Percentiles rank a stretch among this genome's conserved stretches.
Conservation (phyloP, 108 stramenopile genomes). For the Pseudonitzschia delicatissima region DNA sequence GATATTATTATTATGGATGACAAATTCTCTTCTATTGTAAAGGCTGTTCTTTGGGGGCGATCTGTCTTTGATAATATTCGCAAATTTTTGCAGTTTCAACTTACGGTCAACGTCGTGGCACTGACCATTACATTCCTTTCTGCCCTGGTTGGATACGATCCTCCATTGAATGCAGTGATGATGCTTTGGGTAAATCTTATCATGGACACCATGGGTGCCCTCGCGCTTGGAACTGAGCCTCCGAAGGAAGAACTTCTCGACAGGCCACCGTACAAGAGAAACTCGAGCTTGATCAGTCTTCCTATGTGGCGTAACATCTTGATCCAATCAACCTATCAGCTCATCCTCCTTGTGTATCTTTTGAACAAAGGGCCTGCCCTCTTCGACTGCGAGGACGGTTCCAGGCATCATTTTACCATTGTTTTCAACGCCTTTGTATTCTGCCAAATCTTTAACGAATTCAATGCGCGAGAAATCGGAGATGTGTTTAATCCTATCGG, state of each 20-base stretch:
- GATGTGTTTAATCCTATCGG: slow-evolving; percentile 60
- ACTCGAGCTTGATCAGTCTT: slow-evolving; percentile 71
- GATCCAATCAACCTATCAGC: slow-evolving; percentile 75
- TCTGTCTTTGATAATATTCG: slow-evolving; percentile 98
- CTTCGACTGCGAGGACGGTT: slow-evolving; percentile 69
- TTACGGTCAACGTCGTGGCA: slow-evolving; percentile 97
- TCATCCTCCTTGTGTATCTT: slow-evolving; percentile 59
- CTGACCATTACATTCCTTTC: slow-evolving; percentile 94
- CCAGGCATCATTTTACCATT: slow-evolving; percentile 77
- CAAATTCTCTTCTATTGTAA: slow-evolving; percentile 98
- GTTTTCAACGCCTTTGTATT: slow-evolving; percentile 96
- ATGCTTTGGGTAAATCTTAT: slow-evolving; percentile 99
- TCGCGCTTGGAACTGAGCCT: slow-evolving; percentile 97
- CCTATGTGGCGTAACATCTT: slow-evolving; percentile 88
- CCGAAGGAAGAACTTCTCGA: slow-evolving; percentile 75
- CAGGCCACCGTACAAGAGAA: slow-evolving; percentile 70
- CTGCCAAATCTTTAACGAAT: slow-evolving; percentile 91
- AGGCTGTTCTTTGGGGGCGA: slow-evolving; percentile 97
- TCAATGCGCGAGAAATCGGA: slow-evolving; percentile 87
- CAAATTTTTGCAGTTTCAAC: slow-evolving; percentile 97
- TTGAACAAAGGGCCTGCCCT: slow-evolving; percentile 49
- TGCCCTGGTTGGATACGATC: slow-evolving; percentile 89
- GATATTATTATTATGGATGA: slow-evolving; percentile 99
- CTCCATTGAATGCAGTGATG: slow-evolving; percentile 96
- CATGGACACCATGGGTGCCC: slow-evolving; percentile 97